Evolutionary conservation across 805 yeast species (phyloP).

Genomic region (Diddensiella santjacobensis): DNA sequence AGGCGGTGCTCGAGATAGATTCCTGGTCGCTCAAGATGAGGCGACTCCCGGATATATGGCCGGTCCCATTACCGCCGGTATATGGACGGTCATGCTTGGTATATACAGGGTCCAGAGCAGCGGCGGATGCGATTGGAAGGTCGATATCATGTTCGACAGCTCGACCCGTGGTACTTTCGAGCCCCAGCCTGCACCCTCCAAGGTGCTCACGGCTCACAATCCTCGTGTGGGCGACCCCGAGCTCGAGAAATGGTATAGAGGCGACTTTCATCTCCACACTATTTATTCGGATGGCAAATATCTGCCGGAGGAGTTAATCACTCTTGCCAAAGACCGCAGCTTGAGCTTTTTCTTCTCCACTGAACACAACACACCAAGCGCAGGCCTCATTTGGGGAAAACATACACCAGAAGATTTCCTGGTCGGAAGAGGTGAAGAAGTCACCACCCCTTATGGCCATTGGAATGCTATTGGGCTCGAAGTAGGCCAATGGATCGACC

Average conservation of each 20-base stretch:
- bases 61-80: constrained; percentile 7
- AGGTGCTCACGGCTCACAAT: neutral
- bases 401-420: constrained; percentile 11
- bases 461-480: constrained; percentile 17
- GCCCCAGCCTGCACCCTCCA: constrained; percentile 4
- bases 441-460: constrained; percentile 16
- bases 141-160: neutral
- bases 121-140: neutral
- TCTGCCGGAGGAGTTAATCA: constrained; percentile 7
- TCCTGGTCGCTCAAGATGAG: constrained; percentile 2
- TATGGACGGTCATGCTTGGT: constrained; percentile 8
- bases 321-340: constrained; percentile 3
- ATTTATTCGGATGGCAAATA: constrained; percentile 12
- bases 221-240: neutral
- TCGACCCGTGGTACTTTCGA: neutral
- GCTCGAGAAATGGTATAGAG: constrained; percentile 9
- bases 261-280: constrained; percentile 15
- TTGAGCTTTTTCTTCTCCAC: constrained; percentile 17
- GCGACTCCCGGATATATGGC: constrained; percentile 15
- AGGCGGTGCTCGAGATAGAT: constrained; percentile 10
- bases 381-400: constrained; percentile 15
- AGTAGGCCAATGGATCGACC: constrained; percentile 14
- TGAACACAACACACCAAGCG: constrained; percentile 17
- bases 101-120: neutral
- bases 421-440: constrained; percentile 17